Percentiles rank a stretch among this genome's conserved stretches.
Evolutionary conservation across 2,329 filamentous ascomycete genomes (phyloP).

Genomic region (Aspergillus pseudotamarii): DNA sequence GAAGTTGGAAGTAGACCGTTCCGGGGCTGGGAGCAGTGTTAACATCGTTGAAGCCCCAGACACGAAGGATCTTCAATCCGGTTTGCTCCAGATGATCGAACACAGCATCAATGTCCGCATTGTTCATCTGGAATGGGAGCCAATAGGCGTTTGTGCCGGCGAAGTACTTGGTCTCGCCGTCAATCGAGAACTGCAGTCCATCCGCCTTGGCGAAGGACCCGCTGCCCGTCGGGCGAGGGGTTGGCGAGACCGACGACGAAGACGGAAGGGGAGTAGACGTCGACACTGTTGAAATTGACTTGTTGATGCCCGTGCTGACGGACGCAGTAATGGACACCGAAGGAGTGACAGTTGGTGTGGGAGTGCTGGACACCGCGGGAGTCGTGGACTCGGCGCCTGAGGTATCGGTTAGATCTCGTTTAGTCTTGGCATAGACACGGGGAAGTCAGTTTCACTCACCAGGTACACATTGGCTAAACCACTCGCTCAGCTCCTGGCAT

Average conservation of each 20-base stretch:
- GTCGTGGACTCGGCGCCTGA: not conserved
- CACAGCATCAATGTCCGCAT: not conserved
- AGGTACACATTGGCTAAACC: conserved; percentile 25
- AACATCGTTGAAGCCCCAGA: conserved; percentile 23
- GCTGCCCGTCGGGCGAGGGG: not conserved
- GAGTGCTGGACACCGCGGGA: not conserved
- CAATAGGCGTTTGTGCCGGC: conserved; percentile 19
- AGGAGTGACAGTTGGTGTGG: not conserved
- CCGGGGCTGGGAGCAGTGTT: conserved; percentile 10
- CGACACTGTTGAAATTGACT: not conserved
- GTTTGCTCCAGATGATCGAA: not conserved
- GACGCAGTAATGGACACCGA: not conserved
- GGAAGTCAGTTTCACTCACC: conserved; percentile 2
- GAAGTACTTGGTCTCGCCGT: conserved; percentile 20
- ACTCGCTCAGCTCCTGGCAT: conserved; percentile 20
- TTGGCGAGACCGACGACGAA: not conserved
- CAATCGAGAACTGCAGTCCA: conserved; percentile 13
- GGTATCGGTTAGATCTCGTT: not conserved
- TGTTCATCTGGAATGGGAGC: conserved; percentile 14
- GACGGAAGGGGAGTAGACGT: not conserved
- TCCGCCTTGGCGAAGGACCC: not conserved
- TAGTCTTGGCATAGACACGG: too few relatives aligned
- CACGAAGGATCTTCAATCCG: conserved; percentile 18
- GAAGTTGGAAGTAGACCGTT: conserved; percentile 16
- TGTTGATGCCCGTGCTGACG: not conserved